A percentile compares a stretch with the other conserved stretches of the same genome.
These are phyloP conservation scores for Bertia moriformis DNA, from an alignment of 2,329 filamentous ascomycete genomes.

Conservation along the genomic window DNA sequence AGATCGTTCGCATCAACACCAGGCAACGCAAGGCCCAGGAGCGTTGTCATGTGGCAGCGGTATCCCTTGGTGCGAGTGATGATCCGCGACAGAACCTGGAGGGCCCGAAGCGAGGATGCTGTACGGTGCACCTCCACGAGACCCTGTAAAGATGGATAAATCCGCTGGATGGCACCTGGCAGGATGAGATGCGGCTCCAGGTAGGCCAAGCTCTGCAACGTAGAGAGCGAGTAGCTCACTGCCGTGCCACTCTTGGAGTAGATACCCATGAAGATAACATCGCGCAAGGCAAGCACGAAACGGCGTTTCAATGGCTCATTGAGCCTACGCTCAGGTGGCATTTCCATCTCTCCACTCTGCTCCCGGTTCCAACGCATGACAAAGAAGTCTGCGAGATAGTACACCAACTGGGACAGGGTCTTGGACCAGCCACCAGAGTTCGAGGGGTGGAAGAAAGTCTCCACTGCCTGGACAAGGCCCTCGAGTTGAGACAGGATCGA, in stretches of 20 bases:
- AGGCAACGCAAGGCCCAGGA: slow-evolving; percentile 81
- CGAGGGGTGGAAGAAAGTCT: slow-evolving; percentile 97
- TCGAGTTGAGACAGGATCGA: slow-evolving; percentile 78
- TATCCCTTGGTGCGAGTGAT: slow-evolving; percentile 93
- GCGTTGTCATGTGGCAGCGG: slow-evolving; percentile 82
- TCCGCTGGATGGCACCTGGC: slow-evolving; percentile 82
- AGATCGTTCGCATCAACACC: slow-evolving; percentile 96
- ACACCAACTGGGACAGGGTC: slow-evolving; percentile 76
- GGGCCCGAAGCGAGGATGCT: slow-evolving; percentile 76
- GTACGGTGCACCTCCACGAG: slow-evolving; percentile 94
- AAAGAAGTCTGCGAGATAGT: slow-evolving; percentile 88
- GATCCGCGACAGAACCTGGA: slow-evolving; percentile 82
- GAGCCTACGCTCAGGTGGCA: slow-evolving; percentile 66
- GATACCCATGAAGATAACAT: slow-evolving; percentile 95
- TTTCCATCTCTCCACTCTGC: slow-evolving; percentile 77
- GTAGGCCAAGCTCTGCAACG: slow-evolving; percentile 76
- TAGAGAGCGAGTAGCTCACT: slow-evolving; percentile 80
- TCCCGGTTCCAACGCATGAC: slow-evolving; percentile 96
- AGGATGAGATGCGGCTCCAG: slow-evolving; percentile 84
- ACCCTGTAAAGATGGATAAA: slow-evolving; percentile 93
- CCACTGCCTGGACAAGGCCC: slow-evolving; percentile 81
- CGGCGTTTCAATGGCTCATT: slow-evolving; percentile 70
- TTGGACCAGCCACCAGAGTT: slow-evolving; percentile 88
- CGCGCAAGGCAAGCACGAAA: slow-evolving; percentile 76
- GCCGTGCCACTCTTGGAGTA: slow-evolving; percentile 90